Evolutionary conservation across 805 yeast species (phyloP).

Genomic region (Spathaspora gorwiae): DNA sequence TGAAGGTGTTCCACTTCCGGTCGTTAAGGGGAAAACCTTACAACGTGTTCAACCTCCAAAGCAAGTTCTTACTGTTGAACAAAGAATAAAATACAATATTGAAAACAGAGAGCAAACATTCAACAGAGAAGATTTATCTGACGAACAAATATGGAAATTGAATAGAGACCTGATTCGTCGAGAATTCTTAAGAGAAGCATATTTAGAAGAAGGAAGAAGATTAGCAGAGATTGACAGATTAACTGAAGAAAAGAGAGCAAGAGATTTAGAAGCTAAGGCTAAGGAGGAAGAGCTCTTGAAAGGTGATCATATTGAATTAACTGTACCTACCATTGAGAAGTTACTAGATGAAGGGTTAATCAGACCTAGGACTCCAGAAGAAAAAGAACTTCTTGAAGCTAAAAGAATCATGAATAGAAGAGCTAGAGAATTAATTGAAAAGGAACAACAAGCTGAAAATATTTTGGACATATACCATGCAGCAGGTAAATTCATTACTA

Average conservation of each 20-base stretch:
- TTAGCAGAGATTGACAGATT: constrained; percentile 34
- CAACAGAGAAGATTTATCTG: constrained; percentile 25
- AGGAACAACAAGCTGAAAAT: constrained; percentile 50
- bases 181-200: constrained; percentile 61
- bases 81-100: constrained; percentile 51
- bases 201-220: constrained; percentile 48
- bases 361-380: constrained; percentile 69
- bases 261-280: constrained; percentile 19
- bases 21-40: constrained; percentile 39
- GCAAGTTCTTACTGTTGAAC: constrained; percentile 54
- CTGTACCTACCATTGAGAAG: constrained; percentile 66
- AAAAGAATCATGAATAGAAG: constrained; percentile 68
- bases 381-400: constrained; percentile 48
- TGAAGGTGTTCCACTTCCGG: constrained; percentile 64
- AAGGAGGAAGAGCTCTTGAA: constrained; percentile 33
- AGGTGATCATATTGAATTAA: constrained; percentile 38
- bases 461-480: constrained; percentile 71
- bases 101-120: constrained; percentile 33
- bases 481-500: constrained; percentile 63
- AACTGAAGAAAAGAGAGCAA: constrained; percentile 20
- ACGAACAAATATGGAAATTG: constrained; percentile 43
- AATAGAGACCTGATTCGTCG: constrained; percentile 66
- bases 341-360: constrained; percentile 65
- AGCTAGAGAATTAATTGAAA: constrained; percentile 45
- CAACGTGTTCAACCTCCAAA: constrained; percentile 52